Percentiles rank a stretch among this genome's conserved stretches.
Evolutionary conservation across 192 early-diverging fungal genomes (phyloP).

Genomic region (Coemansia sp.): DNA sequence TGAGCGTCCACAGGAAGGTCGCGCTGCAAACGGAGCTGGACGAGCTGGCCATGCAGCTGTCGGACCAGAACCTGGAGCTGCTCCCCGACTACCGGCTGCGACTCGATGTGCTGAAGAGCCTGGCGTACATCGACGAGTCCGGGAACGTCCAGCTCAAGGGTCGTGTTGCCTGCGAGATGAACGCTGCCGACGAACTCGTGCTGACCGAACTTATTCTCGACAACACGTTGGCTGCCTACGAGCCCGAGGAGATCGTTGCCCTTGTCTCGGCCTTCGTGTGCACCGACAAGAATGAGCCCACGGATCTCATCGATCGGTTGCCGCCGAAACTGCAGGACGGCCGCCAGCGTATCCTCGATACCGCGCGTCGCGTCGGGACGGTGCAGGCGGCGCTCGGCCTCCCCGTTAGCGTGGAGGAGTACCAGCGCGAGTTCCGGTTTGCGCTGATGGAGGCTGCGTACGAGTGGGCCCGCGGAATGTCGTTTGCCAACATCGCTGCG

Average conservation of each 20-base stretch:
- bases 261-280: slow-evolving; percentile 93
- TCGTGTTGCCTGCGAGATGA: slow-evolving; percentile 95
- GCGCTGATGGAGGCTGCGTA: slow-evolving; percentile 95
- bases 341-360: slow-evolving; percentile 66
- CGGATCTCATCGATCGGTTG: slow-evolving; percentile 32
- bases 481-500: slow-evolving; percentile 88
- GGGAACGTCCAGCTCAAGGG: slow-evolving; percentile 93
- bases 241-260: slow-evolving; percentile 92
- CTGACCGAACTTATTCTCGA: slow-evolving; percentile 93
- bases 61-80: slow-evolving; percentile 90
- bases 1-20: slow-evolving; percentile 58
- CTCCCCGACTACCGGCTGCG: slow-evolving; percentile 92
- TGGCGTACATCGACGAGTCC: slow-evolving; percentile 81
- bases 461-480: slow-evolving; percentile 94
- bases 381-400: slow-evolving; percentile 75
- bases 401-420: slow-evolving; percentile 46
- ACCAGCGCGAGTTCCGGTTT: slow-evolving; percentile 67
- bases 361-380: slow-evolving; percentile 68
- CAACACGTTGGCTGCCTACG: slow-evolving; percentile 86
- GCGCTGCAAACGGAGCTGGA: slow-evolving; percentile 70
- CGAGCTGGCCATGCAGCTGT: slow-evolving; percentile 74
- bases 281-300: slow-evolving; percentile 77
- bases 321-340: slow-evolving; percentile 39
- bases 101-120: slow-evolving; percentile 76
- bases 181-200: slow-evolving; percentile 91